Conservation (phyloP, 2,329 filamentous ascomycete species). For the Rasamsonia emersonii region DNA sequence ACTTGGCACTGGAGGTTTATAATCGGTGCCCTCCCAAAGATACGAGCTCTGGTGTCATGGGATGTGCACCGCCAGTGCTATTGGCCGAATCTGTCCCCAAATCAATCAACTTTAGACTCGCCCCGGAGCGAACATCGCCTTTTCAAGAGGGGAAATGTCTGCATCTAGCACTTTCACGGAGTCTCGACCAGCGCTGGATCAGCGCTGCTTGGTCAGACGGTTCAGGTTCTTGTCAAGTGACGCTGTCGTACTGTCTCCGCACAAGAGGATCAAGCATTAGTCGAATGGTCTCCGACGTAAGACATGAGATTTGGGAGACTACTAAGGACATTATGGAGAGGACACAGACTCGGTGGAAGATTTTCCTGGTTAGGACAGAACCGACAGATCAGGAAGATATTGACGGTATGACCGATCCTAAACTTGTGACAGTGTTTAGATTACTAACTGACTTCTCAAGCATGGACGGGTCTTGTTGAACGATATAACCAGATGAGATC, state of each 20-base stretch:
- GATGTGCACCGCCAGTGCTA: constrained; percentile 45
- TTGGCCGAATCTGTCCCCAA: constrained; percentile 46
- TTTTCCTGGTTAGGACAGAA: constrained; percentile 47
- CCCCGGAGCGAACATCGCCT: constrained; percentile 45
- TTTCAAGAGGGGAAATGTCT: constrained; percentile 49
- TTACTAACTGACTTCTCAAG: constrained; percentile 20
- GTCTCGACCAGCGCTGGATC: constrained; percentile 49
- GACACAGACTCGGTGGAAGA: constrained; percentile 45
- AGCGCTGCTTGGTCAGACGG: constrained; percentile 53
- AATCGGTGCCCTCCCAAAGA: constrained; percentile 46
- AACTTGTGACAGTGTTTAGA: not conserved
- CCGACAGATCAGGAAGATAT: constrained; percentile 44
- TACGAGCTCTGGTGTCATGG: constrained; percentile 27
- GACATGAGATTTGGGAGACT: constrained; percentile 49
- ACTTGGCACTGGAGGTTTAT: constrained; percentile 50
- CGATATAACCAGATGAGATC: constrained; percentile 29
- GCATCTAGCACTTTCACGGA: constrained; percentile 51
- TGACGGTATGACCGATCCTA: constrained; percentile 30
- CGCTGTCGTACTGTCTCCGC: constrained; percentile 46
- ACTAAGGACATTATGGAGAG: constrained; percentile 48
- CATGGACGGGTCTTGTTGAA: constrained; percentile 28
- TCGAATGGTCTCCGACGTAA: constrained; percentile 40
- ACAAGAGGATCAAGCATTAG: constrained; percentile 23
- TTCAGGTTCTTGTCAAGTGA: constrained; percentile 45
- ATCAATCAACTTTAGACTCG: constrained; percentile 47